These are phyloP conservation scores for Annulohypoxylon stygium DNA, from an alignment of 495 filamentous ascomycete genomes.

Conservation along the genomic window DNA sequence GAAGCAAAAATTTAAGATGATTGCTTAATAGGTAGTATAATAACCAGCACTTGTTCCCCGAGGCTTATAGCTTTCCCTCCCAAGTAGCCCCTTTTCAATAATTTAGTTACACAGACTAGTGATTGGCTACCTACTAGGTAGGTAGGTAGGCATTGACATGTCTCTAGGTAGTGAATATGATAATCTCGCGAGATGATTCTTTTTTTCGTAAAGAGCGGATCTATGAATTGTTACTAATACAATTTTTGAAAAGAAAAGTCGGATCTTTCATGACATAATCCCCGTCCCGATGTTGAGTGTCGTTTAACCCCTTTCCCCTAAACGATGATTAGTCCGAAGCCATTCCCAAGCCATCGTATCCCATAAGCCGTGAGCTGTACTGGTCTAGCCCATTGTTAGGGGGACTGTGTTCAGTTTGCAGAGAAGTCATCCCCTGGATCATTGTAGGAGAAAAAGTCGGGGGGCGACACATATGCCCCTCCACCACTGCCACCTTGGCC, in stretches of 20 bases:
- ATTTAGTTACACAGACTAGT: not conserved
- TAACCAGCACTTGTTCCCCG: not conserved
- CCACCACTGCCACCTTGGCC: constrained; percentile 13
- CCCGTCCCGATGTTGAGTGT: not conserved
- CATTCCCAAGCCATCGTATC: not conserved
- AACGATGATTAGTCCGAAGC: not conserved
- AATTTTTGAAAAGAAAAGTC: not conserved
- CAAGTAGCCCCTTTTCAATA: not conserved
- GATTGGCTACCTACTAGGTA: not conserved
- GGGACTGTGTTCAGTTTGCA: constrained; percentile 6
- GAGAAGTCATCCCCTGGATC: constrained; percentile 40
- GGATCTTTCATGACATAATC: not conserved
- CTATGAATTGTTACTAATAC: not conserved
- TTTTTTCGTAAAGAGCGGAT: not conserved
- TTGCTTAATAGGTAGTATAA: too few species aligned
- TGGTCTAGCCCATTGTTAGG: not conserved
- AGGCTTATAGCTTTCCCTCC: not conserved
- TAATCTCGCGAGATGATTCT: not conserved
- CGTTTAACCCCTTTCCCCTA: not conserved
- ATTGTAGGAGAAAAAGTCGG: constrained; percentile 46
- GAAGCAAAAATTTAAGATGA: not conserved
- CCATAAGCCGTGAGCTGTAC: not conserved
- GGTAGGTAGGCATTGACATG: not conserved
- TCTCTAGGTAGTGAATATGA: not conserved
- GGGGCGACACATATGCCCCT: constrained; percentile 38